Conservation (phyloP, 257 asterid genomes). For the Agastache rugosa region DNA sequence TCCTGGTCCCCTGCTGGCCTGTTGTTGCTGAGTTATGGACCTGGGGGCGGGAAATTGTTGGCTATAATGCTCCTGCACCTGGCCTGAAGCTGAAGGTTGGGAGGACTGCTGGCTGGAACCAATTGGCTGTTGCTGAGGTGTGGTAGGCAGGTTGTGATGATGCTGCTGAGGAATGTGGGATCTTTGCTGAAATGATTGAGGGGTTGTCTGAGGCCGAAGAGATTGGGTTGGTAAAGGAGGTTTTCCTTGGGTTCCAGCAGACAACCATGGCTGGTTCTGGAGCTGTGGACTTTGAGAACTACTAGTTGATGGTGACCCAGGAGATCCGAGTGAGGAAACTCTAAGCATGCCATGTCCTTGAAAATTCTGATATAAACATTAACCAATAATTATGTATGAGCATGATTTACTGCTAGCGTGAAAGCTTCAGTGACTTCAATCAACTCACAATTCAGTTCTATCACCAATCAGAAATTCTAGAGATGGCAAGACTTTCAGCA, state of each 20-base stretch:
- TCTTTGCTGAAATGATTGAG: constrained; percentile 74
- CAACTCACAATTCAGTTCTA: neutral
- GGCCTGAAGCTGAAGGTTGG: constrained; percentile 59
- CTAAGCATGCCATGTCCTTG: constrained; percentile 83
- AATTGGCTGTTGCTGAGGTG: constrained; percentile 56
- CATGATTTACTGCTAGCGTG: constrained; percentile 3
- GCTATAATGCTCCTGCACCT: constrained; percentile 61
- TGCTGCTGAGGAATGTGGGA: constrained; percentile 64
- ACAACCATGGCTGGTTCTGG: constrained; percentile 87
- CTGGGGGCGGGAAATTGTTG: constrained; percentile 67
- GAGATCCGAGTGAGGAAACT: constrained; percentile 63
- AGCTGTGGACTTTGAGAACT: constrained; percentile 56
- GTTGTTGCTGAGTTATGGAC: constrained; percentile 67
- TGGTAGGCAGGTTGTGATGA: constrained; percentile 53
- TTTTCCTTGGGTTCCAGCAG: constrained; percentile 74
- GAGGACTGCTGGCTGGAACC: constrained; percentile 55
- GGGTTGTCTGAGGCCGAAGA: constrained; percentile 63
- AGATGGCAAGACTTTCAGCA: constrained; percentile 8
- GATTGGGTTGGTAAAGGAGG: constrained; percentile 77
- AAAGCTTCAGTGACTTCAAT: constrained; percentile 26
- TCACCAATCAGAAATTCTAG: constrained; percentile 8
- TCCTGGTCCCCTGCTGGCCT: constrained; percentile 60
- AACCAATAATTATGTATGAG: constrained; percentile 18
- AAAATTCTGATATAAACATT: constrained; percentile 54
- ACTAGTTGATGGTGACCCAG: constrained; percentile 63